Evolutionary conservation across 345 rosid genomes (phyloP).

Genomic region (Xanthoceras sorbifolium): DNA sequence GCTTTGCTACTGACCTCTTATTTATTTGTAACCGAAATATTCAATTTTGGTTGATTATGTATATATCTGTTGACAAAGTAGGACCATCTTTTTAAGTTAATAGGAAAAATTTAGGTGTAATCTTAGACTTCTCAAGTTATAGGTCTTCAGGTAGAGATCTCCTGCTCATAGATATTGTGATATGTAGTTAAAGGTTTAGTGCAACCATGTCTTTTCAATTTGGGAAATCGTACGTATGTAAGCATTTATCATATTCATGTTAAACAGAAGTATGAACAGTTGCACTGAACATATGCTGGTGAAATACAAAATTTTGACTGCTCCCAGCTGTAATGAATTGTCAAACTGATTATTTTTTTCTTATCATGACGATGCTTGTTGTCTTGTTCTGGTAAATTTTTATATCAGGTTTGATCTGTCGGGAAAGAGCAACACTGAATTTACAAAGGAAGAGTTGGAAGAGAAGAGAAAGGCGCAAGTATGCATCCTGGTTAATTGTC

Average conservation of each 20-base stretch:
- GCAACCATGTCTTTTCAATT: background rate
- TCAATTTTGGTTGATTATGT: background rate
- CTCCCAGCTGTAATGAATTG: background rate
- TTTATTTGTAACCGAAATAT: background rate
- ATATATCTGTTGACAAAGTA: background rate
- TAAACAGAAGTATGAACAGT: background rate
- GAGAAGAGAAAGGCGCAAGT: constrained; percentile 87
- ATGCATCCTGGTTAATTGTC: constrained; percentile 18
- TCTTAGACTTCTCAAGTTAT: background rate
- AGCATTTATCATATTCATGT: background rate
- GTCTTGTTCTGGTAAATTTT: background rate
- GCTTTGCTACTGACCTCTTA: background rate
- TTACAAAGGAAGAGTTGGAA: constrained; percentile 59
- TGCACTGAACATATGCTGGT: background rate
- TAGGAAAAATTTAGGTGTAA: background rate
- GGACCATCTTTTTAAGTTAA: background rate
- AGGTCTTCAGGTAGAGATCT: background rate
- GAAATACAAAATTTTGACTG: background rate
- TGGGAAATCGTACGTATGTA: background rate
- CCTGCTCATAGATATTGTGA: background rate
- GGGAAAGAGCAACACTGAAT: constrained; percentile 56
- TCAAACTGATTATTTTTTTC: background rate
- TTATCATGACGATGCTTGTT: background rate
- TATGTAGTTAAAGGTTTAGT: background rate
- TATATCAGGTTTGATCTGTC: constrained; percentile 85